A percentile compares a stretch with the other conserved stretches of the same genome.
Conservation (phyloP, 2,329 filamentous ascomycete species). For the Aspergillus pseudoglaucus region DNA sequence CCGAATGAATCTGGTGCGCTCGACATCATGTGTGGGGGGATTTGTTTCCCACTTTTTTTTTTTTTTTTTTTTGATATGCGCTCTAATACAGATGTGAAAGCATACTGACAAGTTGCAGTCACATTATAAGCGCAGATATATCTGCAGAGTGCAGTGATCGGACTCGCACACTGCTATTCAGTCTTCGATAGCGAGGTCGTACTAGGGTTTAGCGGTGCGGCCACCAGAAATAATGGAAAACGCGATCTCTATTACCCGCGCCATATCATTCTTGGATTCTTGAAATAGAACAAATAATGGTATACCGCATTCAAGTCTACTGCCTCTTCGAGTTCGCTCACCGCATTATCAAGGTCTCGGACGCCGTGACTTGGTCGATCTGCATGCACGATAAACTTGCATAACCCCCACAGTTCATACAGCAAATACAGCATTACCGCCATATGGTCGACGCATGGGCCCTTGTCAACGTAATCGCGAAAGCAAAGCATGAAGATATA, state of each 20-base stretch:
- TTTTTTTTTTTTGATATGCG: conserved; percentile 22
- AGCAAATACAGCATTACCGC: conserved; percentile 29
- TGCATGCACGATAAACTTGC: conserved; percentile 45
- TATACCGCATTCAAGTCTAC: too few relatives aligned
- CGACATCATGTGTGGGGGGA: conserved; percentile 20
- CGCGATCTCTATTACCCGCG: conserved; percentile 52
- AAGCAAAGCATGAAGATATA: conserved; percentile 53
- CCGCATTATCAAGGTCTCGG: too few relatives aligned
- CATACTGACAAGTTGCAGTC: conserved; percentile 6
- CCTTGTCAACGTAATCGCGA: conserved; percentile 70
- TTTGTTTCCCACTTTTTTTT: conserved; percentile 20
- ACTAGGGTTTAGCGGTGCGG: conserved; percentile 14
- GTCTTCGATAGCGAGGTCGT: conserved; percentile 14
- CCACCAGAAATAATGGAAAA: conserved; percentile 59
- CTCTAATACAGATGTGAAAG: not conserved
- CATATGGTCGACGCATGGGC: conserved; percentile 53
- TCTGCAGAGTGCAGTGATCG: conserved; percentile 9
- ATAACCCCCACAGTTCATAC: conserved; percentile 37
- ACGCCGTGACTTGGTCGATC: conserved; percentile 59
- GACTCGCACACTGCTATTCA: conserved; percentile 9
- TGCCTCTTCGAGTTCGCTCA: too few relatives aligned
- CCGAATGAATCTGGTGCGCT: too few relatives aligned
- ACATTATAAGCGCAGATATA: conserved; percentile 21
- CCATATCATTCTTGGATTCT: too few relatives aligned
- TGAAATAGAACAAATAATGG: too few relatives aligned